phyloP scores from a whole-genome alignment of 1,139 yeast genomes.

The Candida buenavistaensis region DNA sequence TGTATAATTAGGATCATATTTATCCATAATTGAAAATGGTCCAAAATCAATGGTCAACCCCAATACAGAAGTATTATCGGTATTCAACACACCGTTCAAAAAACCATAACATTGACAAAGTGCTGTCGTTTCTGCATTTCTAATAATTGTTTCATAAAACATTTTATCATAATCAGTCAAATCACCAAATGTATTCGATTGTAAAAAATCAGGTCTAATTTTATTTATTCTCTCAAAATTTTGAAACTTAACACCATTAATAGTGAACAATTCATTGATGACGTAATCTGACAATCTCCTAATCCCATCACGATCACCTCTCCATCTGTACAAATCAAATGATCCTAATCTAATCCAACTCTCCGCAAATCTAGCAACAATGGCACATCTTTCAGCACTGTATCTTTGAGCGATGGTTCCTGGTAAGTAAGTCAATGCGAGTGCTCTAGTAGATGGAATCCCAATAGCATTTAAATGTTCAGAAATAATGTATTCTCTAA shows the following conservation, averaged over 20 bases:
- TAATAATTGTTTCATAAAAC: constrained; percentile 64
- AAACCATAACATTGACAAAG: constrained; percentile 92
- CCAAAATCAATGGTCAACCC: constrained; percentile 94
- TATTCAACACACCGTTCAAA: constrained; percentile 89
- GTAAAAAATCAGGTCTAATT: constrained; percentile 22
- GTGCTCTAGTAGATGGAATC: constrained; percentile 83
- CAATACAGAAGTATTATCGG: constrained; percentile 86
- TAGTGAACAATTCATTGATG: constrained; percentile 60
- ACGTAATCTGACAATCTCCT: constrained; percentile 69
- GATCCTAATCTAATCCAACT: constrained; percentile 87
- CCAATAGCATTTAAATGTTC: constrained; percentile 82
- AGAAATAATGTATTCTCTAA: constrained; percentile 83
- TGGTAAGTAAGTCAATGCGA: constrained; percentile 72
- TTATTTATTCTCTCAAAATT: constrained; percentile 23
- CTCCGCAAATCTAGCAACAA: constrained; percentile 81
- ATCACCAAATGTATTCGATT: constrained; percentile 26
- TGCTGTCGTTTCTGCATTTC: constrained; percentile 80
- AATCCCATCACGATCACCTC: constrained; percentile 67
- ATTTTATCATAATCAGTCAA: constrained; percentile 68
- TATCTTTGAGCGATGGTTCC: constrained; percentile 74
- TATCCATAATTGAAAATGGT: constrained; percentile 88
- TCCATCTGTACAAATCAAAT: constrained; percentile 80
- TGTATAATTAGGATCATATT: constrained; percentile 76
- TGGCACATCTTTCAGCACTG: constrained; percentile 77
- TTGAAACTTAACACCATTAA: constrained; percentile 35